Evolutionary conservation across 2,329 filamentous ascomycete genomes (phyloP).

Genomic region (Aspergillus spinulosporus): DNA sequence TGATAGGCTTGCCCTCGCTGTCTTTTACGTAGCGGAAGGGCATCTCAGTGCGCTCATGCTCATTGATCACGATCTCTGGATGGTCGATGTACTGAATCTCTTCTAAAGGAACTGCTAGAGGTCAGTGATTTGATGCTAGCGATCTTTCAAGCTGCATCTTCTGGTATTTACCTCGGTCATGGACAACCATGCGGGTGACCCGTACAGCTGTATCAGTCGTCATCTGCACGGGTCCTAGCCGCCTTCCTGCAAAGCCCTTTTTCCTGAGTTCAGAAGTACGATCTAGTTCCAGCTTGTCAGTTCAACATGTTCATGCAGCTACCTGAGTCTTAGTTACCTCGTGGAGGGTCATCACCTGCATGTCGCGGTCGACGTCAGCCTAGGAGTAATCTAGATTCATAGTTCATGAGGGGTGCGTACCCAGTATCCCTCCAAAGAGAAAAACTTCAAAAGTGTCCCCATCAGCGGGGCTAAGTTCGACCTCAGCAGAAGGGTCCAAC

Average conservation of each 20-base stretch:
- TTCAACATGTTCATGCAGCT: background rate
- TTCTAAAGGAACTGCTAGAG: slow-evolving; percentile 66
- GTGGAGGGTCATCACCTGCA: slow-evolving; percentile 84
- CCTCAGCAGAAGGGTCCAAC: slow-evolving; percentile 78
- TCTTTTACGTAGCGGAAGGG: slow-evolving; percentile 92
- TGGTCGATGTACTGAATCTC: slow-evolving; percentile 81
- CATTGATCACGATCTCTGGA: slow-evolving; percentile 84
- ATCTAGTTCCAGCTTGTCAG: slow-evolving; percentile 69
- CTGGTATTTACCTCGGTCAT: slow-evolving; percentile 66
- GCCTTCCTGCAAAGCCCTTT: slow-evolving; percentile 85
- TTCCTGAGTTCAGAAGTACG: slow-evolving; percentile 92
- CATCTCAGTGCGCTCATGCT: slow-evolving; percentile 95
- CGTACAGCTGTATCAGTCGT: slow-evolving; percentile 96
- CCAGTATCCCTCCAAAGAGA: slow-evolving; percentile 92
- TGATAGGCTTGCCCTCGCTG: slow-evolving; percentile 73
- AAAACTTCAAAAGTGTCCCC: slow-evolving; percentile 83
- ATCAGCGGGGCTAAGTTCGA: slow-evolving; percentile 82
- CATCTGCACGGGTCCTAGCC: slow-evolving; percentile 93
- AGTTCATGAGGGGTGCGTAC: slow-evolving; percentile 50
- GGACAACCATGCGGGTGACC: slow-evolving; percentile 85
- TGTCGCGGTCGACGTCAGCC: background rate
- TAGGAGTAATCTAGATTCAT: background rate
- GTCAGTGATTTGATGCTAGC: slow-evolving; percentile 13
- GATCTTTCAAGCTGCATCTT: background rate
- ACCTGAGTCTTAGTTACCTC: slow-evolving; percentile 60